A percentile compares a stretch with the other conserved stretches of the same genome.
Conservation (phyloP, 139 green algal genomes). For the Coccomyxa sp. region DNA sequence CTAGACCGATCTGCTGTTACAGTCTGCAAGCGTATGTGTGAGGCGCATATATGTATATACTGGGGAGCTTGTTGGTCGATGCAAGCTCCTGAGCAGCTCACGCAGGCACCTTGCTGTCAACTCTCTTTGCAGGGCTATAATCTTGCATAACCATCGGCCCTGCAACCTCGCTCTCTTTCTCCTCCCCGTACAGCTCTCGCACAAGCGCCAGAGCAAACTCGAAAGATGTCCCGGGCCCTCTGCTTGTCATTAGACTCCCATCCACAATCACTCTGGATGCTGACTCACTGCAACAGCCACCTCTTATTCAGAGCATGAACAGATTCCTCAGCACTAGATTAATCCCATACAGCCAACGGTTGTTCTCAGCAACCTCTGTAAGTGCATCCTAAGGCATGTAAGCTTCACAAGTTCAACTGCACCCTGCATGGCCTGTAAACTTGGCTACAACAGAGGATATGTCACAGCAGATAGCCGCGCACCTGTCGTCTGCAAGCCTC, state of each 20-base stretch:
- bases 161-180: conserved; percentile 82
- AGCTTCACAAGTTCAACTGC: too few relatives aligned
- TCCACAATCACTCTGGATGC: conserved; percentile 83
- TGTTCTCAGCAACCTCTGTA: background rate
- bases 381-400: background rate
- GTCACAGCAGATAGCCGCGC: background rate
- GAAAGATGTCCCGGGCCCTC: conserved; percentile 88
- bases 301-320: background rate
- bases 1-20: too few relatives aligned
- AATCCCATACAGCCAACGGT: background rate
- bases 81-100: too few relatives aligned
- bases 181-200: conserved; percentile 78
- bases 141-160: conserved; percentile 85
- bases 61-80: too few relatives aligned
- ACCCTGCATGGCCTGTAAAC: background rate
- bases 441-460: background rate
- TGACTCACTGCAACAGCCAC: conserved; percentile 35
- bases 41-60: too few relatives aligned
- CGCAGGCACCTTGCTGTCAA: too few relatives aligned
- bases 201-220: conserved; percentile 94
- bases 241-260: conserved; percentile 75
- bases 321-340: background rate
- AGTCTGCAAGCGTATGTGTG: too few relatives aligned
- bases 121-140: background rate
- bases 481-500: conserved; percentile 67